phyloP scores from a whole-genome alignment of 2,329 filamentous ascomycete genomes.

The Ophiostoma populinum region DNA sequence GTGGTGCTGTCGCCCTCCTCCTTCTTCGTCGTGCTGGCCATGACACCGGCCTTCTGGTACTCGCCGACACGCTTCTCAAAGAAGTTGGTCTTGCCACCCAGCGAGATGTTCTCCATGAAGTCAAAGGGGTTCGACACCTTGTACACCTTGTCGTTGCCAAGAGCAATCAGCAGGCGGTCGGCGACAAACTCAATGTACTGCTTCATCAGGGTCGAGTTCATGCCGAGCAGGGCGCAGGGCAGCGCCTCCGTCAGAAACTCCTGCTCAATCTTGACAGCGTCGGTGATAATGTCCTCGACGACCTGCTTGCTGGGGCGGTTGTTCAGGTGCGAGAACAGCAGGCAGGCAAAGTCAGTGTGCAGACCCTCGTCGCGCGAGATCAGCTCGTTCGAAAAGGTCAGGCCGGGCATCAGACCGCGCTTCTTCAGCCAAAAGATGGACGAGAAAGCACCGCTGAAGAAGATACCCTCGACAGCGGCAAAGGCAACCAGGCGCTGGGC shows the following conservation, averaged over 20 bases:
- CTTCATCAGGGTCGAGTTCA: constrained; percentile 96
- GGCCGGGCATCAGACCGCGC: constrained; percentile 93
- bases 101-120: constrained; percentile 99
- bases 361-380: constrained; percentile 99
- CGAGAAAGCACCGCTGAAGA: constrained; percentile 97
- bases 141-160: constrained; percentile 91
- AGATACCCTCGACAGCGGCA: constrained; percentile 96
- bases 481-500: constrained; percentile 92
- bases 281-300: constrained; percentile 76
- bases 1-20: constrained; percentile 25
- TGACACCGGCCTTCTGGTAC: constrained; percentile 98
- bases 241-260: constrained; percentile 96
- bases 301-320: constrained; percentile 70
- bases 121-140: constrained; percentile 91
- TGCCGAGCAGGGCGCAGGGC: constrained; percentile 81
- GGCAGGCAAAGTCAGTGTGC: constrained; percentile 96
- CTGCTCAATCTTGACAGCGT: constrained; percentile 88
- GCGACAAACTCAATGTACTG: constrained; percentile 99
- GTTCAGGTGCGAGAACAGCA: constrained; percentile 94
- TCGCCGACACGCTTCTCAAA: constrained; percentile 99
- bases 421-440: constrained; percentile 99
- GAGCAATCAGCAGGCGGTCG: constrained; percentile 78
- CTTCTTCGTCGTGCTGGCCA: constrained; percentile 69
- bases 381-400: constrained; percentile 99
- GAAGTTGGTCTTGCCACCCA: constrained; percentile 99